phyloP scores from a whole-genome alignment of 2,329 filamentous ascomycete genomes.

The Clonostachys sp. region DNA sequence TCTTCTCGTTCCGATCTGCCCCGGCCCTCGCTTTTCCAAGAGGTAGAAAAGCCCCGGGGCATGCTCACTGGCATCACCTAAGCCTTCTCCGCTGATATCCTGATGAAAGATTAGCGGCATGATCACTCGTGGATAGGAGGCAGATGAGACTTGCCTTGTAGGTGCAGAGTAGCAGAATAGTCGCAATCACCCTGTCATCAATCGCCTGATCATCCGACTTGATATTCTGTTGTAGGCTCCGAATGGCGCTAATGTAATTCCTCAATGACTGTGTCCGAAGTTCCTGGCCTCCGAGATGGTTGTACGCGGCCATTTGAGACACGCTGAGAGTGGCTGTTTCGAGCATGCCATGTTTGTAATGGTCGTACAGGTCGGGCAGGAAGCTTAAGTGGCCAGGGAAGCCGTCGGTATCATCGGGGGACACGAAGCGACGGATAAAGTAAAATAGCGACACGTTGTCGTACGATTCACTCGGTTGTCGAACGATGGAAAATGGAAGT shows the following conservation, averaged over 20 bases:
- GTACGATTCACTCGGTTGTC: conserved; percentile 8
- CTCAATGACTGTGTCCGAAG: conserved; percentile 17
- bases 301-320: conserved; percentile 24
- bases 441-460: conserved; percentile 22
- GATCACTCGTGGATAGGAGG: background rate
- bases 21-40: conserved; percentile 19
- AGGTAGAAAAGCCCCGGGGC: conserved; percentile 23
- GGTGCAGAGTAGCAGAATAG: conserved; percentile 21
- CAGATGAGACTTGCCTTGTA: conserved; percentile 11
- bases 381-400: conserved; percentile 24
- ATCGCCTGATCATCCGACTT: conserved; percentile 12
- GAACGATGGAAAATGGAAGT: background rate
- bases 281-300: conserved; percentile 18
- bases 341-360: conserved; percentile 15
- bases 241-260: conserved; percentile 20
- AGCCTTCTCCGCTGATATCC: conserved; percentile 22
- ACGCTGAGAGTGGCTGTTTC: conserved; percentile 23
- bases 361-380: conserved; percentile 18
- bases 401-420: conserved; percentile 17
- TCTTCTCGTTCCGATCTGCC: conserved; percentile 18
- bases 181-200: conserved; percentile 20
- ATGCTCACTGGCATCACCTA: conserved; percentile 20
- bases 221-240: conserved; percentile 17
- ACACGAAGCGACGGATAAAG: conserved; percentile 24
- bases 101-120: conserved; percentile 4